Evolutionary conservation across 164 flowering plant genomes (phyloP).

Genomic region (Vitis vinifera): DNA sequence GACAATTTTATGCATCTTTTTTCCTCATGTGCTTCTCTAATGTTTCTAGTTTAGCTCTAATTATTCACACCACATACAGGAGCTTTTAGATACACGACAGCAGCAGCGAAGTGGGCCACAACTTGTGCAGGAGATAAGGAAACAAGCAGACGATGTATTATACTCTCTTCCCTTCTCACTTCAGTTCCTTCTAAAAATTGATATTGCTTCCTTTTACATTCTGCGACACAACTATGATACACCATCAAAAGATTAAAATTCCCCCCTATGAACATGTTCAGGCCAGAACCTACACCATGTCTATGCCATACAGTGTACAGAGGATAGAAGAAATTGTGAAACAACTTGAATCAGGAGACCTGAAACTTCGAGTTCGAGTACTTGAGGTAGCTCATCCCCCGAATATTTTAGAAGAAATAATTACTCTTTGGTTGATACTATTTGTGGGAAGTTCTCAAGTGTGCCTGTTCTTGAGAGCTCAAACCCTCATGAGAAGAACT

Average conservation of each 20-base stretch:
- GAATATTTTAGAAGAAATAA: not conserved
- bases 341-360: slow-evolving; percentile 86
- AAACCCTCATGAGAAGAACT: no score
- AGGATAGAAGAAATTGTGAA: slow-evolving; percentile 86
- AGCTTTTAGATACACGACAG: slow-evolving; percentile 69
- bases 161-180: not conserved
- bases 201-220: not conserved
- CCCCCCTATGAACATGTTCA: slow-evolving; percentile 23
- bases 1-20: not conserved
- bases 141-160: slow-evolving; percentile 66
- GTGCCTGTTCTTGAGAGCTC: no score
- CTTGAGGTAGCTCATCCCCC: slow-evolving; percentile 62
- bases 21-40: no score
- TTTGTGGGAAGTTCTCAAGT: no score
- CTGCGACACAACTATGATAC: no score
- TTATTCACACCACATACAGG: slow-evolving; percentile 41
- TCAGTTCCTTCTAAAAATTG: slow-evolving; percentile 6
- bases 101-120: slow-evolving; percentile 55
- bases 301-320: slow-evolving; percentile 93
- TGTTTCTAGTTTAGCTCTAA: not conserved
- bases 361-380: slow-evolving; percentile 92
- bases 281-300: slow-evolving; percentile 83
- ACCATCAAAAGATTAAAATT: not conserved
- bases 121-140: slow-evolving; percentile 70
- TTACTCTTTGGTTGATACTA: not conserved